Evolutionary conservation across 441 rosid species (phyloP).

Genomic region (Heliophila coronopifolia): DNA sequence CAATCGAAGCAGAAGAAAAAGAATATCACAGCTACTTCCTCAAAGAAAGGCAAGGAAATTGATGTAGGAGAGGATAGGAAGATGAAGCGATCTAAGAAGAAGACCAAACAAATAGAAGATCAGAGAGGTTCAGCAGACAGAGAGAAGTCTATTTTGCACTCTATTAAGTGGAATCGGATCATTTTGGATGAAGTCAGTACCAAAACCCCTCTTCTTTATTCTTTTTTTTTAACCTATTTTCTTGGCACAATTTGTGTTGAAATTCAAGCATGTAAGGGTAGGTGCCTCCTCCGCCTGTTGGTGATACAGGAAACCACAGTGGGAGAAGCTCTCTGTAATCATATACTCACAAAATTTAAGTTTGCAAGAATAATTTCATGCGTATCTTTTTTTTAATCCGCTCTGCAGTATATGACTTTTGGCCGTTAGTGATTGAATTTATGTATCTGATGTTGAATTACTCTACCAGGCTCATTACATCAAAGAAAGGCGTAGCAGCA

Average conservation of each 20-base stretch:
- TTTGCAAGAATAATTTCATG: not conserved
- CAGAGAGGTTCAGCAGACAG: constrained; percentile 19
- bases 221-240: not conserved
- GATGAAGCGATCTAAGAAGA: constrained; percentile 27
- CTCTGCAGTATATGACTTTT: not conserved
- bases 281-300: not conserved
- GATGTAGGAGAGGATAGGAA: constrained; percentile 26
- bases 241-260: not conserved
- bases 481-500: constrained; percentile 82
- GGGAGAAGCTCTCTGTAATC: not conserved
- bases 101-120: constrained; percentile 22
- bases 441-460: constrained; percentile 10
- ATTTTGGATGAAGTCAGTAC: constrained; percentile 82
- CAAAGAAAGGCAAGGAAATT: constrained; percentile 19
- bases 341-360: not conserved
- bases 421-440: not conserved
- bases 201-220: not conserved
- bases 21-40: constrained; percentile 30
- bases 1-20: constrained; percentile 76
- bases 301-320: not conserved
- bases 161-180: constrained; percentile 76
- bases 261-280: not conserved
- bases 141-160: constrained; percentile 60
- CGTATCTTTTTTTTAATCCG: not conserved
- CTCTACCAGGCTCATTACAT: constrained; percentile 70